Percentiles rank a stretch among this genome's conserved stretches.
These are phyloP conservation scores for Fermentozyma sake DNA, from an alignment of 1,139 yeast species.

Conservation along the genomic window DNA sequence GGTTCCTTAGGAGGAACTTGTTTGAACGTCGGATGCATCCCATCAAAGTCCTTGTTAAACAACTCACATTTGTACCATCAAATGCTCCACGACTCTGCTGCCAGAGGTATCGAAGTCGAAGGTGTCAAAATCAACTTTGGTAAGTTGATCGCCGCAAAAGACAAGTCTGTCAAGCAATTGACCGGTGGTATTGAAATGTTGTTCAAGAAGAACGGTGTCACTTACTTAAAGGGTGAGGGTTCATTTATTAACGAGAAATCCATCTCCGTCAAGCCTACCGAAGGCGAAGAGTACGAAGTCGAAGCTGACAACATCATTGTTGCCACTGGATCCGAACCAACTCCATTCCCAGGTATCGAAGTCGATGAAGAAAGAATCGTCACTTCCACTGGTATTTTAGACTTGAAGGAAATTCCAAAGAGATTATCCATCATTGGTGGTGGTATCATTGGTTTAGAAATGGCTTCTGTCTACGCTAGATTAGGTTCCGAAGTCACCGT, in stretches of 20 bases:
- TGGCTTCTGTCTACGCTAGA: constrained; percentile 98
- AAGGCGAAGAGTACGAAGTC: constrained; percentile 64
- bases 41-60: constrained; percentile 92
- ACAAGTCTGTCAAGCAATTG: constrained; percentile 79
- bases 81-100: constrained; percentile 76
- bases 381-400: constrained; percentile 88
- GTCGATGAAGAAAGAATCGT: constrained; percentile 97
- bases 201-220: constrained; percentile 93
- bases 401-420: constrained; percentile 87
- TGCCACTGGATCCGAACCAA: constrained; percentile 98
- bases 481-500: constrained; percentile 95
- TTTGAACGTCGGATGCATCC: constrained; percentile 97
- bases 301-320: constrained; percentile 85
- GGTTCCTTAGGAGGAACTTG: constrained; percentile 98
- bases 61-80: constrained; percentile 92
- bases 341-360: constrained; percentile 98
- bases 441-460: constrained; percentile 98
- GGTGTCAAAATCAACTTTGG: constrained; percentile 71
- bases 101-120: constrained; percentile 84
- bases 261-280: constrained; percentile 78
- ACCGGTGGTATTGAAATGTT: constrained; percentile 93
- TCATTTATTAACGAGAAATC: constrained; percentile 79
- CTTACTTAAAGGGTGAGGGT: constrained; percentile 91
- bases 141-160: constrained; percentile 88
- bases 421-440: constrained; percentile 93